These are phyloP conservation scores for Rhodotorula taiwanensis DNA, from an alignment of 768 basidiomycete species.

Conservation along the genomic window DNA sequence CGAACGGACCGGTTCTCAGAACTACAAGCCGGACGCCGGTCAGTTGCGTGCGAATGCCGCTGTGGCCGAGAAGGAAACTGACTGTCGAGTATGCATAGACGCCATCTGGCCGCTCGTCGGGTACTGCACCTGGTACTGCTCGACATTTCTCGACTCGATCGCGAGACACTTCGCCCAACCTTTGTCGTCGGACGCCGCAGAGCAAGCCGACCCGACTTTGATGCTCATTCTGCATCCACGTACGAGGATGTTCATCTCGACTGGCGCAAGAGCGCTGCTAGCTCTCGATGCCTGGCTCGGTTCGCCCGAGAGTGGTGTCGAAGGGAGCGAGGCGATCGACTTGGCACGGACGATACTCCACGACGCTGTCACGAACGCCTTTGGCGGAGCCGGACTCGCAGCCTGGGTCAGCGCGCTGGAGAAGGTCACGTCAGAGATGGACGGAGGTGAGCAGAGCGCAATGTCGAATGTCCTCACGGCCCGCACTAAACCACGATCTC, in stretches of 20 bases:
- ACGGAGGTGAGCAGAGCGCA: no score
- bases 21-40: neutral
- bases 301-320: neutral
- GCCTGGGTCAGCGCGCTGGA: neutral
- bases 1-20: neutral
- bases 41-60: no score
- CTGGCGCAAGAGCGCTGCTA: neutral
- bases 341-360: neutral
- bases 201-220: neutral
- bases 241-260: neutral
- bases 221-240: slow-evolving; percentile 11
- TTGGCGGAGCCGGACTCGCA: neutral
- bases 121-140: slow-evolving; percentile 1
- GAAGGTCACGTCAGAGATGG: neutral
- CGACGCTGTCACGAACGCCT: neutral
- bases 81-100: no score
- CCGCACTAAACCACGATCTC: neutral
- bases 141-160: neutral
- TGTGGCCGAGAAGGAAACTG: no score
- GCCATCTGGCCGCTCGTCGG: slow-evolving; percentile 15
- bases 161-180: neutral
- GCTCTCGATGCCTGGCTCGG: neutral
- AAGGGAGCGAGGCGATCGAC: slow-evolving; percentile 2
- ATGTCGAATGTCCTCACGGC: neutral
- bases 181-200: no score